A percentile compares a stretch with the other conserved stretches of the same genome.
Conservation (phyloP, 768 basidiomycete genomes). For the Pulveroboletus sp. region DNA sequence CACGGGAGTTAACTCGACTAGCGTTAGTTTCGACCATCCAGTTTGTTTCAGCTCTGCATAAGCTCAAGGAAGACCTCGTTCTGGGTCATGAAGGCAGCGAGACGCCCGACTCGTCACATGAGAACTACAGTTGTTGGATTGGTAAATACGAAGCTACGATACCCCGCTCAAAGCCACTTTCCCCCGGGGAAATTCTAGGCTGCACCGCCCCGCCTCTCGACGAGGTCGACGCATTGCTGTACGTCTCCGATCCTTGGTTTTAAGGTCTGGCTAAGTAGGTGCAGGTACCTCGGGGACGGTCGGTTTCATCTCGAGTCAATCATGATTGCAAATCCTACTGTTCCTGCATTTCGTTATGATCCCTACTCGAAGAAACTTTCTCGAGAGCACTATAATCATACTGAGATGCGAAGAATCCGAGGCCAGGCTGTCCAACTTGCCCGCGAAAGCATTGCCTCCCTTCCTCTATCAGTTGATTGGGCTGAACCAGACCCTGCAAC, state of each 20-base stretch:
- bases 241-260: conserved; percentile 25
- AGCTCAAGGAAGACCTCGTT: conserved; percentile 74
- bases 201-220: conserved; percentile 86
- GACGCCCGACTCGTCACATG: not conserved
- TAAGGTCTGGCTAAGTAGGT: conserved; percentile 1
- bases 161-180: conserved; percentile 86
- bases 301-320: conserved; percentile 97
- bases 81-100: conserved; percentile 29
- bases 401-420: conserved; percentile 76
- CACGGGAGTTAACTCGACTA: conserved; percentile 53
- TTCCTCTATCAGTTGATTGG: conserved; percentile 7
- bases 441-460: conserved; percentile 51
- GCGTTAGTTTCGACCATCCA: conserved; percentile 97
- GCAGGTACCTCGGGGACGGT: conserved; percentile 93
- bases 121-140: conserved; percentile 36
- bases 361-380: conserved; percentile 98
- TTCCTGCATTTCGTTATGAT: conserved; percentile 97
- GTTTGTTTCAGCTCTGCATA: conserved; percentile 90
- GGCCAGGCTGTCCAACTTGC: conserved; percentile 74
- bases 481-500: conserved; percentile 11
- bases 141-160: conserved; percentile 73
- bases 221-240: conserved; percentile 90
- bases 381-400: conserved; percentile 84
- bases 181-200: conserved; percentile 94
- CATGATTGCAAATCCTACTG: conserved; percentile 97